A percentile compares a stretch with the other conserved stretches of the same genome.
Conservation (phyloP, 495 filamentous ascomycete species). For the Trichoderma gamsii region DNA sequence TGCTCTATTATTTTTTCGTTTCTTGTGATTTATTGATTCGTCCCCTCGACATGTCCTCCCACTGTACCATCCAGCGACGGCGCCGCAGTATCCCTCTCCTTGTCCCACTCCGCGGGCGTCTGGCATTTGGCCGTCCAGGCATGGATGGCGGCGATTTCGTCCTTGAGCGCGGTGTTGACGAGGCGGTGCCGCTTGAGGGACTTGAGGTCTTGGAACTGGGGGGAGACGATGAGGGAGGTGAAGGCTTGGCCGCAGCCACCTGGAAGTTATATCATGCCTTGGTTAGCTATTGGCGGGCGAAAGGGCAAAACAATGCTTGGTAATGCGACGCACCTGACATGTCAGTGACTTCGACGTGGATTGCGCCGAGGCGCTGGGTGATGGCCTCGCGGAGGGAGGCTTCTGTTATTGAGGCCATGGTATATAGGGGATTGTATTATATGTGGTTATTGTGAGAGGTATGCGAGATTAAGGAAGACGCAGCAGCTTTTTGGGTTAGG, state of each 20-base stretch:
- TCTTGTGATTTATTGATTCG: constrained; percentile 25
- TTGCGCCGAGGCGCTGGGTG: constrained; percentile 65
- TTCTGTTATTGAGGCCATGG: constrained; percentile 20
- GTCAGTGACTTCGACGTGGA: constrained; percentile 86
- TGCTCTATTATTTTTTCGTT: neutral
- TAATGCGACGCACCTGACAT: constrained; percentile 64
- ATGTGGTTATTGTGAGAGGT: neutral
- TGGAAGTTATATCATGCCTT: constrained; percentile 27
- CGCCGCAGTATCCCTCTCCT: constrained; percentile 45
- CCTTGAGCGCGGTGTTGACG: constrained; percentile 80
- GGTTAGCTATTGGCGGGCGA: constrained; percentile 6
- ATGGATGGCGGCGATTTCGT: constrained; percentile 92
- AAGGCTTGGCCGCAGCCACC: constrained; percentile 95
- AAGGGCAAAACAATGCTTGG: neutral
- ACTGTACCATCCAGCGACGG: constrained; percentile 40
- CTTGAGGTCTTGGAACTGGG: constrained; percentile 78
- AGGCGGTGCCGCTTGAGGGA: constrained; percentile 82
- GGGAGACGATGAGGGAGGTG: constrained; percentile 84
- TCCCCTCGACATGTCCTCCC: constrained; percentile 36
- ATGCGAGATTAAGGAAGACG: constrained; percentile 6
- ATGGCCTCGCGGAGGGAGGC: constrained; percentile 56
- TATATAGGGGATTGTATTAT: neutral
- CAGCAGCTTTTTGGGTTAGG: neutral
- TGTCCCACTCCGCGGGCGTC: constrained; percentile 90
- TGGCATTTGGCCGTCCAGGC: constrained; percentile 98